Percentiles rank a stretch among this genome's conserved stretches.
Evolutionary conservation across 768 basidiomycete species (phyloP).

Genomic region (Boletus vinaceobasis): DNA sequence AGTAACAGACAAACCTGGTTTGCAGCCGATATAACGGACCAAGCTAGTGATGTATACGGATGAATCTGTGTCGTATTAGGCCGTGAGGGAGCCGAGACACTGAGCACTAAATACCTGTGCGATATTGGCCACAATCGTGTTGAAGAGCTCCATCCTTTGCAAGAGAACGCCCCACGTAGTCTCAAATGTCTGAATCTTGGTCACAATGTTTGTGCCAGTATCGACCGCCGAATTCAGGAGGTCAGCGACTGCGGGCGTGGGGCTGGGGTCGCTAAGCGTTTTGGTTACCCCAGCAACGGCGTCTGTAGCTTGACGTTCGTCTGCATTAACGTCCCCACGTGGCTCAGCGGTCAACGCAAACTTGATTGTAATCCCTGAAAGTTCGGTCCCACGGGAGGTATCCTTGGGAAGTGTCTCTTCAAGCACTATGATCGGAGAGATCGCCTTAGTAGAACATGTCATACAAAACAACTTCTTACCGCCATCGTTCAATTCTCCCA

Average conservation of each 20-base stretch:
- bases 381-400: background rate
- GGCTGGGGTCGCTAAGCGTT: background rate
- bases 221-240: background rate
- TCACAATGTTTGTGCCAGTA: background rate
- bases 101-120: conserved; percentile 9
- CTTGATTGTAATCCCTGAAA: conserved; percentile 11
- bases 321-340: background rate
- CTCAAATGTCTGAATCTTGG: conserved; percentile 14
- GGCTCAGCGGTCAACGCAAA: conserved; percentile 5
- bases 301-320: conserved; percentile 15
- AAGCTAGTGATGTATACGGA: conserved; percentile 18
- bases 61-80: conserved; percentile 13
- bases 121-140: conserved; percentile 8
- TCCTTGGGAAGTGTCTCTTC: conserved; percentile 7
- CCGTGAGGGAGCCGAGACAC: background rate
- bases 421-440: conserved; percentile 4
- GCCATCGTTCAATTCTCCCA: conserved; percentile 9
- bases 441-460: background rate
- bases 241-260: background rate
- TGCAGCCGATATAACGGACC: conserved; percentile 22
- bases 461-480: conserved; percentile 1
- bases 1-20: conserved; percentile 8
- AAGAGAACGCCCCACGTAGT: conserved; percentile 16
- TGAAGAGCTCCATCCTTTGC: conserved; percentile 9
- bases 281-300: conserved; percentile 3